Evolutionary conservation across 495 filamentous ascomycete genomes (phyloP), one percentile per base, ranked within the genome.

Genomic region (Acidiella bohemica): DNA sequence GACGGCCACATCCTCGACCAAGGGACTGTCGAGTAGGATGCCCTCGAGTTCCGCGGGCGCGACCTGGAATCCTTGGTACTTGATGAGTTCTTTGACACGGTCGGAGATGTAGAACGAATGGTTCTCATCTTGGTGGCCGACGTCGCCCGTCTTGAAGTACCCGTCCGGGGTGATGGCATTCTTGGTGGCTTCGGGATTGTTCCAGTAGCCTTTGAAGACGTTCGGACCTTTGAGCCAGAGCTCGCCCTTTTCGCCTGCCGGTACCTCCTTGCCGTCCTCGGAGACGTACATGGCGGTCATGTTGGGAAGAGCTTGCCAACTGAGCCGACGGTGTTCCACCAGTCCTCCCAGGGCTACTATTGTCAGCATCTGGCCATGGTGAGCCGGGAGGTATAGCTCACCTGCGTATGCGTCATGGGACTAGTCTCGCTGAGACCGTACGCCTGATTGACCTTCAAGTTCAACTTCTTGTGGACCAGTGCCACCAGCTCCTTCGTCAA

Each of bases 121-220:
- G 12, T 68, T 53, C 10, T 60, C 50, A 51, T 81, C 77, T 13
- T 73, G 61, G 19, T 64, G 65, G 12, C 69, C 78, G 29, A 78
- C 64, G 51, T 93, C 85, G 0, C 85, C 85, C 1, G 84, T 90
- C 50, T 76, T 82, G 63, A 90, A 90, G 61, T 75, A 93, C 2
- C 81, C 81, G 45, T 90, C 83, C 0, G 42, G 24, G 0, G 75
- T 80, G 23, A 87, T 72, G 0, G 80, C 68, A 14, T 78, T 67
- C 4, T 59, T 62, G 1, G 80, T 86, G 0, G 70, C 70, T 25
- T 70, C 64, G 0, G 68, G 62, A 41, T 82, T 78, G 49, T 87
- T 87, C 44, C 74, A 70, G 53, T 93, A 93, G 12, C 76, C 76
- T 32, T 71, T 59, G 65, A 90, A 93, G 10, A 92, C 63, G 33